These are phyloP conservation scores for Tylopilus cervinicoccineus DNA, from an alignment of 768 basidiomycete genomes.

Conservation along the genomic window DNA sequence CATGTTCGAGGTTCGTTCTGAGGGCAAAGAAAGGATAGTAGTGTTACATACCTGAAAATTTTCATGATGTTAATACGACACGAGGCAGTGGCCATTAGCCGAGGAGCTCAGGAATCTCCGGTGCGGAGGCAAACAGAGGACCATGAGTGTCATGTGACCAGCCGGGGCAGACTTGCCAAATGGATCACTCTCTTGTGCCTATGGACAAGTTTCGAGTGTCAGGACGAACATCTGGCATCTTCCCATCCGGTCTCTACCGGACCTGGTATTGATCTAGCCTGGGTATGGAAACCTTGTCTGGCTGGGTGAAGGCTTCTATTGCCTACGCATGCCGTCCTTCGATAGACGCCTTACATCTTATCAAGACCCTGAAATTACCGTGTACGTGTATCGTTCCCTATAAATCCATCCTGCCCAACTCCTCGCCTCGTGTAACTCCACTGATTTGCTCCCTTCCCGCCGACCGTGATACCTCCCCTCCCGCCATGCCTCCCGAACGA, in stretches of 20 bases:
- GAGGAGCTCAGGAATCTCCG: slow-evolving; percentile 13
- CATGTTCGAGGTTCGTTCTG: slow-evolving; percentile 1
- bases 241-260: slow-evolving; percentile 19
- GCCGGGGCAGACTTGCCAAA: slow-evolving; percentile 19
- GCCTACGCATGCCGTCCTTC: slow-evolving; percentile 28
- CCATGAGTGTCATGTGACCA: slow-evolving; percentile 10
- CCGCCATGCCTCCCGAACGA: slow-evolving; percentile 46
- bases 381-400: slow-evolving; percentile 31
- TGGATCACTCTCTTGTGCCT: slow-evolving; percentile 4
- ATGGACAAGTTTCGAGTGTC: slow-evolving; percentile 13
- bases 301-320: slow-evolving; percentile 27
- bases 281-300: slow-evolving; percentile 23
- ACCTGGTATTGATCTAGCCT: slow-evolving; percentile 14
- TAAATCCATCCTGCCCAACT: slow-evolving; percentile 25
- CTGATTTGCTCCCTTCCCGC: slow-evolving; percentile 18
- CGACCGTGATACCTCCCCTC: slow-evolving; percentile 25
- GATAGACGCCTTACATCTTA: slow-evolving; percentile 28
- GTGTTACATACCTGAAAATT: slow-evolving; percentile 11
- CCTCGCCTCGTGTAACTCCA: slow-evolving; percentile 24
- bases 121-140: slow-evolving; percentile 17
- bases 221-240: slow-evolving; percentile 11
- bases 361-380: slow-evolving; percentile 33
- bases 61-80: slow-evolving; percentile 11
- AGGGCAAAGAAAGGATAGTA: not conserved
- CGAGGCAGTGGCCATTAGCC: slow-evolving; percentile 19